Evolutionary conservation across 73 alveolate species (phyloP), one percentile per base, ranked within the genome.

Genomic region (Durusdinium trenchii): DNA sequence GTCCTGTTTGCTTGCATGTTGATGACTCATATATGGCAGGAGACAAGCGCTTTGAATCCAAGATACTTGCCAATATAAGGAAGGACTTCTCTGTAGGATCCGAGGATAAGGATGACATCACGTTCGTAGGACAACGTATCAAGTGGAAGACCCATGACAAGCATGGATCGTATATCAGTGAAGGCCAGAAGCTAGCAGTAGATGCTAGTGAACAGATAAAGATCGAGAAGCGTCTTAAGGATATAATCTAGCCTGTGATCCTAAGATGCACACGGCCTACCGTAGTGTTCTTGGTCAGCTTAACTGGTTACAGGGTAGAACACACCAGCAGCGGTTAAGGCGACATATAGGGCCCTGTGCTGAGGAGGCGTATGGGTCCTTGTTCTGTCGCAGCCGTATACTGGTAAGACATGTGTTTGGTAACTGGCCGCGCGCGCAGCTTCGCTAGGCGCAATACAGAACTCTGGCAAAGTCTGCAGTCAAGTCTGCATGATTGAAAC

Each of bases 121-220:
- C 52, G 94, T 85, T 85, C 40, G 79, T 54, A 6, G 95, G 95
- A 16, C 95, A 54, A 51, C 38, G 95, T 18, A 40, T 86, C 35
- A 42, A 45, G 42, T 83, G 93, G 93, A 48, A 83, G 35, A n/a
- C 18, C 1, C 64, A 52, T 30, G 48, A 32, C n/a, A 40, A 60
- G 4, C 36, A 52, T 42, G 64, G 81, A 16, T 30, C 36, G 14
- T 45, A 61, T 42, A 86, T 57, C n/a, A n/a, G n/a, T n/a, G n/a
- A n/a, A n/a, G n/a, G 6, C 60, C 87, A 78, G 42, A 45, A 78
- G 14, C 43, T 86, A 32, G 60, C 79, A 20, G 81, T 86, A 3
- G 95, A 86, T 7, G 61, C 52, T 38, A 43, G 54, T 4, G 79
- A 40, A 4, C 83, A 61, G 30, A 23, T 36, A 28, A 38, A 1